These are phyloP conservation scores for Xylaria sp. DNA, from an alignment of 2,329 filamentous ascomycete genomes.

Conservation along the genomic window DNA sequence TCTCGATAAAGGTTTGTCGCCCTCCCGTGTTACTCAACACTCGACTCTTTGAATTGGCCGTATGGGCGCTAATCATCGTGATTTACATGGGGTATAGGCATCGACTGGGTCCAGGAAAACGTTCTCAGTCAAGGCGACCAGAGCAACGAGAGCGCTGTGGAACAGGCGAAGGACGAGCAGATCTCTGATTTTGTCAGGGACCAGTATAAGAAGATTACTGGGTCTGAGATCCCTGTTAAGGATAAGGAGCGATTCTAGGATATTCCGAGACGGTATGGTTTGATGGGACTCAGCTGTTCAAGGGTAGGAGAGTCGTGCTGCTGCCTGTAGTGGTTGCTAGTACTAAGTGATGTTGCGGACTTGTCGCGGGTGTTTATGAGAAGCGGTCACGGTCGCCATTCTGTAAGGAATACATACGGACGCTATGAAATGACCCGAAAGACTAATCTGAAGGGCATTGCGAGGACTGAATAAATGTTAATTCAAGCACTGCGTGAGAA, in stretches of 20 bases:
- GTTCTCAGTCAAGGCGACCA: constrained; percentile 76
- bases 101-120: constrained; percentile 83
- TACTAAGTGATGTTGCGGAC: too few species aligned
- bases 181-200: constrained; percentile 78
- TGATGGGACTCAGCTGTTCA: neutral
- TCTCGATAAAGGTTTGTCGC: constrained; percentile 90
- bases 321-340: neutral
- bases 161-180: constrained; percentile 86
- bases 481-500: too few species aligned
- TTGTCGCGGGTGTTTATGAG: too few species aligned
- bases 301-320: neutral
- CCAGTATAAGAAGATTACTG: constrained; percentile 76
- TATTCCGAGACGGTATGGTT: neutral
- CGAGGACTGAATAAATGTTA: neutral
- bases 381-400: too few species aligned
- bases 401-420: too few species aligned
- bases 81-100: constrained; percentile 59
- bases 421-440: too few species aligned
- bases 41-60: too few species aligned
- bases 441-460: too few species aligned
- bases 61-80: neutral
- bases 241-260: constrained; percentile 68
- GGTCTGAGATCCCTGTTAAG: constrained; percentile 74
- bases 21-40: too few species aligned
- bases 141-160: constrained; percentile 75